Evolutionary conservation across 495 filamentous ascomycete species (phyloP), one percentile per base, ranked within the genome.

Genomic region (Talaromyces thailandensis): DNA sequence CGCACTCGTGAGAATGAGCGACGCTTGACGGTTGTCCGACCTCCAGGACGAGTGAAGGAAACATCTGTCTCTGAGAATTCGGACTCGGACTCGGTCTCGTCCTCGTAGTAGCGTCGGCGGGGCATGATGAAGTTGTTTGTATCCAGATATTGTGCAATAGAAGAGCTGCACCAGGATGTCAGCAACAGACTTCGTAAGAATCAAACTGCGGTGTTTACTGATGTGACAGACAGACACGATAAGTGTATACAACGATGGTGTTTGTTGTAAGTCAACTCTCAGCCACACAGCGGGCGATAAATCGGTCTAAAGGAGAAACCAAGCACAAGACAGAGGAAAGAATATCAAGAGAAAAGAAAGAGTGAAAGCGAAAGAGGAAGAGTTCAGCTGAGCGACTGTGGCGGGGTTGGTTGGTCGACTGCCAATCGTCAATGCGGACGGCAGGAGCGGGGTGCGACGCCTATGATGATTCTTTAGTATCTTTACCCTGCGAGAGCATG

Each of bases 31-130:
- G 58, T 56, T 35, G 71, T 63, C 24, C 65, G 67, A 26, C 67
- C 66, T 59, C 64, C 62, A 25, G 64, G 63, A n/a, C 64, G 62
- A 29, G 64, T 66, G 64, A 73, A 69, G 28, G 73, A 77, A 61
- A 72, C 29, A 53, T 79, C 76, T 14, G 75, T 73, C 65, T 78
- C 76, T 18, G 74, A 75, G 64, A 67, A 74, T 1, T 78, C 77
- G 18, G 71, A 69, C 31, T 76, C 75, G 23, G 74, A 74, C 35
- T 76, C 73, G 45, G 60, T 65, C 32, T 60, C 58, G 61, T 61
- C 59, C 43, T 61, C 26, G 35, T 6, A 11, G 32, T 5, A 51
- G 4, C 23, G 56, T 31, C 31, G 51, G 28, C 55, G 59, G 29
- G 59, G 59, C 59, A 61, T 61, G 40, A 48, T 48, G 43, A 48